Conservation (phyloP, 495 filamentous ascomycete species). For the Saxophila tyrrhenica region DNA sequence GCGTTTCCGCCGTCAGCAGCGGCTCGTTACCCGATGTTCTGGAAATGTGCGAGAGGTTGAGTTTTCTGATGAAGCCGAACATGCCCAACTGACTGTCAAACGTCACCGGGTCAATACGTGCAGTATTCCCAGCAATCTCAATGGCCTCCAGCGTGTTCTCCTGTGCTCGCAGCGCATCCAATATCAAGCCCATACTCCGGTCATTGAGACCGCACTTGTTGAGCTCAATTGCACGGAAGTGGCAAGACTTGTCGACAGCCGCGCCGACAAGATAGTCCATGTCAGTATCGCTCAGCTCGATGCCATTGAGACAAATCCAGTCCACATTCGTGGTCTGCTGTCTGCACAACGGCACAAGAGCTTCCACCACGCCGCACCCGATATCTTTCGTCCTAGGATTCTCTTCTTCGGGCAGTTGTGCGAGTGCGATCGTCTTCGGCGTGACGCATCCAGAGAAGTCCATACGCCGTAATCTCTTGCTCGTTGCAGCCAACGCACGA, state of each 20-base stretch:
- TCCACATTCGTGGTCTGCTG: constrained; percentile 63
- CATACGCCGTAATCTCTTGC: constrained; percentile 47
- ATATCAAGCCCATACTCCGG: constrained; percentile 42
- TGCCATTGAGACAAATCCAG: constrained; percentile 73
- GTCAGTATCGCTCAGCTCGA: constrained; percentile 71
- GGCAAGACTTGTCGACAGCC: constrained; percentile 49
- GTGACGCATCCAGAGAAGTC: constrained; percentile 52
- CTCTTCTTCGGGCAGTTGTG: constrained; percentile 38
- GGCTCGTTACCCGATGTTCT: constrained; percentile 52
- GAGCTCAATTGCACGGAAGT: constrained; percentile 71
- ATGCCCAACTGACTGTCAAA: constrained; percentile 53
- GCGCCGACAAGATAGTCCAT: constrained; percentile 61
- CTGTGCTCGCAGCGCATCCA: constrained; percentile 51
- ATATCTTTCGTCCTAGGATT: constrained; percentile 44
- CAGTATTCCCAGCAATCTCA: constrained; percentile 65
- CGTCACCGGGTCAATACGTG: constrained; percentile 52
- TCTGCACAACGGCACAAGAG: constrained; percentile 64
- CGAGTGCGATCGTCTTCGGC: constrained; percentile 37
- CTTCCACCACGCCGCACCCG: constrained; percentile 69
- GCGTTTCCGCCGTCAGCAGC: constrained; percentile 52
- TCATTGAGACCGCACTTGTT: constrained; percentile 64
- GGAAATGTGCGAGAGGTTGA: constrained; percentile 59
- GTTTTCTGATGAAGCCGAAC: constrained; percentile 57
- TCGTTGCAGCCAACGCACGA: constrained; percentile 58
- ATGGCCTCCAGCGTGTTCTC: constrained; percentile 63